Base-by-base conservation (phyloP, 306 rosid genomes). In the Cicer yamashitae region DNA sequence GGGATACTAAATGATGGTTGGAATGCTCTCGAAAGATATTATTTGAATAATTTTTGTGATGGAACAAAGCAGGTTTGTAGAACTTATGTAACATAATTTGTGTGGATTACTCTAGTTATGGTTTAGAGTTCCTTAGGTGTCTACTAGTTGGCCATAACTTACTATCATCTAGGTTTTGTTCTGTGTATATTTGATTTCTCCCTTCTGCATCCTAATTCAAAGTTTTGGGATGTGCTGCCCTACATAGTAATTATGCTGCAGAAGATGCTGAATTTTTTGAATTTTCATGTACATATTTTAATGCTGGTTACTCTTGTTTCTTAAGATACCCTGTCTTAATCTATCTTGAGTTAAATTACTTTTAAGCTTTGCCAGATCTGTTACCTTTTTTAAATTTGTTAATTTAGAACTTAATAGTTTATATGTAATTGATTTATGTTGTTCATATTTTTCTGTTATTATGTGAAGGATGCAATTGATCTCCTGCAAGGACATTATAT, bases 401-500 rank as follows among this genome's bases (percentile, higher is more conserved):
- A 57, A 47, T 41, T 50, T 72, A 41, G 17, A 38, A 51, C 2
- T 74, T 39, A 46, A 45, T 52, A 30, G 12, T 74, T 67, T 58
- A 34, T 74, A 46, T 65, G 48, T 54, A 44, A 73, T 46, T 76
- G 59, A 58, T 67, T 75, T 11, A 20, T 50, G 13, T 10, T 67
- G 40, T 76, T 54, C 47, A 14, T 80, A 76, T 77, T 34, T 75
- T 47, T 13, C 6, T 13, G 57, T 84, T 15, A 80, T 71, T 64
- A 44, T 69, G 59, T 78, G 85, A 82, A 94, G 99, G 99, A 94
- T 75, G 93, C 98, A 75, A 94, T 90, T 84, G 99, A 94, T 90
- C 99, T 94, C 76, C 72, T 92, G 80, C 98, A 94, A 86, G 99
- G 99, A 82, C 93, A 94, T 87, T 94, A 90, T 83, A 94, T 94